Base-by-base conservation (phyloP, 2,329 filamentous ascomycete genomes). In the Sporothrix luriei region DNA sequence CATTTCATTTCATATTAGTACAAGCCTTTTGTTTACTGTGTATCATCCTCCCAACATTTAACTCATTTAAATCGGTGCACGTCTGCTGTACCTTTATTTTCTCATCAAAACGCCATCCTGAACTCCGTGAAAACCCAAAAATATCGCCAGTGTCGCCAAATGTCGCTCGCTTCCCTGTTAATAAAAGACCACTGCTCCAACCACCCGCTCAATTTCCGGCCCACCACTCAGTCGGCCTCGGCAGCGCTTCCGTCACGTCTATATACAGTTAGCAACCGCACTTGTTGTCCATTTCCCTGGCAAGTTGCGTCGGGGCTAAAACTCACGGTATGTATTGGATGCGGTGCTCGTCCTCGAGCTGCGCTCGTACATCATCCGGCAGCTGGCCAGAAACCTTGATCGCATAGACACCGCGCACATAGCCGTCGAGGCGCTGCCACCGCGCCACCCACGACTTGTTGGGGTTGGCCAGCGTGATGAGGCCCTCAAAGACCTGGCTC, bases 401-500 rank as follows among this genome's bases (percentile, higher is more conserved):
- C 21, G 95, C 95, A 81, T 99, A 99, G 70, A 96, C 89, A 68
- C 95, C 95, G 19, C 88, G 87, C 67, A 95, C 90, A 79, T 97
- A 98, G 69, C 88, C 88, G 78, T 97, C 92, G 71, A 99, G 82
- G 10, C 95, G 88, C 84, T 98, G 93, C 91, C 94, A 98, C 78
- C 92, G 92, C n/a, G 94, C 94, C 64, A 98, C 92, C 95, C 95
- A 99, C 76, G 92, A 96, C 74, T 85, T 87, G 55, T 82, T 82
- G n/a, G 94, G 94, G 78, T 97, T 90, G 62, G 90, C 88, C 49
- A 98, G 85, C 52, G 92, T 88, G 78, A 98, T 92, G 73, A 97
- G 82, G 62, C 95, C 95, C 79, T 99, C 95, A 78, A 95, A 99
- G 74, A 98, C 94, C 77, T 94, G 92, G 16, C 93, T 97, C 24